Percentiles rank a stretch among this genome's conserved stretches.
These are phyloP conservation scores for Diplodia intermedia DNA, from an alignment of 2,329 filamentous ascomycete genomes.

Conservation along the genomic window DNA sequence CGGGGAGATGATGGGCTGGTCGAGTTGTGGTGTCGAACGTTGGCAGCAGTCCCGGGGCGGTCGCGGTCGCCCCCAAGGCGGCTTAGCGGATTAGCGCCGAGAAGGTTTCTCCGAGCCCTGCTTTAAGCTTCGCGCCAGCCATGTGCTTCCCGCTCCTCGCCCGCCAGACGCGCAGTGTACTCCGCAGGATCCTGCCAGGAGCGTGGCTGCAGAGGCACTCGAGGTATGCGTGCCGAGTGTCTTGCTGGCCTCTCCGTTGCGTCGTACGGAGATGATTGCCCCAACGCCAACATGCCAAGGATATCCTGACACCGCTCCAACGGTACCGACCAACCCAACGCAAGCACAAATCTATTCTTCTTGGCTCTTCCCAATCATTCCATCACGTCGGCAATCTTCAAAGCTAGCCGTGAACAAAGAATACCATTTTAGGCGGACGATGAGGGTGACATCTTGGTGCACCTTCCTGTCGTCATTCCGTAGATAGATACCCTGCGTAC, in stretches of 20 bases:
- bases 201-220: background rate
- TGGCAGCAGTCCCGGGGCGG: conserved; percentile 23
- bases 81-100: conserved; percentile 30
- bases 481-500: too few species aligned
- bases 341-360: background rate
- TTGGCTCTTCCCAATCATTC: background rate
- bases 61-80: conserved; percentile 22
- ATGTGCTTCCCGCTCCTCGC: background rate
- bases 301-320: background rate
- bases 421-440: too few species aligned
- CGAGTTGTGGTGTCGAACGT: conserved; percentile 32
- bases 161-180: background rate
- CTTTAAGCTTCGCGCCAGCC: conserved; percentile 30
- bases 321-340: background rate
- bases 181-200: background rate
- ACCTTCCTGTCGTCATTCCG: too few species aligned
- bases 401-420: too few species aligned
- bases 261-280: background rate
- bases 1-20: conserved; percentile 31
- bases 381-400: background rate
- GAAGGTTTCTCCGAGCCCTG: conserved; percentile 32
- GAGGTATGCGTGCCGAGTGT: background rate
- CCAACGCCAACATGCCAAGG: conserved; percentile 1
- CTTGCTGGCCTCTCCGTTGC: background rate
- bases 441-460: too few species aligned